Base-by-base conservation (phyloP, 192 early-diverging fungal species). In the Backusella liffmaniae region DNA sequence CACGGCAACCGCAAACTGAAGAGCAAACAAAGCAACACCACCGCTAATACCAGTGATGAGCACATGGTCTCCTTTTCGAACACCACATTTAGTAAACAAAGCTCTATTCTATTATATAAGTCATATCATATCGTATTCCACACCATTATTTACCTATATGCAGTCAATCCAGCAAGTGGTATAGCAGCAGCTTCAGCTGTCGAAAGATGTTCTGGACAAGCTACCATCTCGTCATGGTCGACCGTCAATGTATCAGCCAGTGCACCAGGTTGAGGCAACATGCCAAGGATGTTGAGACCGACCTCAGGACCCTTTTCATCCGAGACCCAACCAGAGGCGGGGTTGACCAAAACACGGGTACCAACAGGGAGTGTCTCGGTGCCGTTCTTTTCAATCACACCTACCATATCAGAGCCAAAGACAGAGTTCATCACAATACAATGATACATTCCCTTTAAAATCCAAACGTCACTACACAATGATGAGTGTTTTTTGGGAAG, bases 31-130 rank as follows among this genome's bases (percentile, higher is more conserved):
- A 0, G 92, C 92, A 56, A 92, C 90, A 35, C 92, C 92, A 65
- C 92, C 92, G 29, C 92, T 92, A 80, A 94, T 93, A 49, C 92
- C 92, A 35, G 92, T 87, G 32, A 93, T 86, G 0, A 93, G 76
- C 5, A 93, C 90, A 49, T 84, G 84, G 9, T 87, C 76, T 2
- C 87, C 90, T 6, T 79, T 59, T 34, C 75, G 56, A 30, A 90
- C 84, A 34, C 84, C 44, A 0, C 82, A 91, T 66, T 90, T 87
- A 8, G 91, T 89, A 41, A 93, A 86, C 0, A 85, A 75, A 10
- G 92, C 92, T 41, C 92, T 87, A 73, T 15, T 36, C 5, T 2
- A 36, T 26, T 26, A 13, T 49, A 21, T 16, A 12, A 73, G 30
- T 41, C n/a, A 6, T 15, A 18, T 30, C 16, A 3, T 4, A 13